Conservation (phyloP, 768 basidiomycete genomes). For the Suillus tomentosus region DNA sequence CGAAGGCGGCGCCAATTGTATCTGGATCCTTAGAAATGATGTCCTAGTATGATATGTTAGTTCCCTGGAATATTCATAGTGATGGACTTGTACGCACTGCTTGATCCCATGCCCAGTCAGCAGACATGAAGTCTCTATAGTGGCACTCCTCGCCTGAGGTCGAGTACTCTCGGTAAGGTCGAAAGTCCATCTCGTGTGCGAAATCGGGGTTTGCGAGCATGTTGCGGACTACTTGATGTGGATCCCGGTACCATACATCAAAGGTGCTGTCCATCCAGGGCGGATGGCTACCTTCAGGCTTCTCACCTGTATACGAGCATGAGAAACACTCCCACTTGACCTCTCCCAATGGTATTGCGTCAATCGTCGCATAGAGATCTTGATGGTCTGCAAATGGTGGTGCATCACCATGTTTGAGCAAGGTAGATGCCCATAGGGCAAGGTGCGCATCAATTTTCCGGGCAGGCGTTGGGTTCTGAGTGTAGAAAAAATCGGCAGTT, state of each 20-base stretch:
- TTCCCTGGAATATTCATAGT: neutral
- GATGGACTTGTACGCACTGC: conserved; percentile 28
- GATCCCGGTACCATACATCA: conserved; percentile 31
- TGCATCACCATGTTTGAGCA: conserved; percentile 14
- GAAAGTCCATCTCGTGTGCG: conserved; percentile 21
- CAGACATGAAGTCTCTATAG: conserved; percentile 12
- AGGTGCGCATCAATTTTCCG: conserved; percentile 21
- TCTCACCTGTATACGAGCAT: conserved; percentile 20
- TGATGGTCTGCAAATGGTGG: conserved; percentile 27
- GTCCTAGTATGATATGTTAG: conserved; percentile 20
- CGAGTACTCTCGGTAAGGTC: conserved; percentile 20
- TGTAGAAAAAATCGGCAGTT: conserved; percentile 23
- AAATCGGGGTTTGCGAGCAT: conserved; percentile 28
- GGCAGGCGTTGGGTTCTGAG: conserved; percentile 22
- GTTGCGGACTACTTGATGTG: conserved; percentile 19
- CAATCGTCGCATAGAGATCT: conserved; percentile 29
- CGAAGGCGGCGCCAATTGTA: conserved; percentile 34
- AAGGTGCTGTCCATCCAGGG: conserved; percentile 30
- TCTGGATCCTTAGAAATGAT: conserved; percentile 22
- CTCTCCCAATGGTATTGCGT: conserved; percentile 28
- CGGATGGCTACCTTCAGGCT: conserved; percentile 16
- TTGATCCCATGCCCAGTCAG: conserved; percentile 27
- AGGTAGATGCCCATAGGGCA: conserved; percentile 21
- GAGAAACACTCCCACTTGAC: conserved; percentile 32
- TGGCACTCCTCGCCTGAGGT: conserved; percentile 10